Base-by-base conservation (phyloP, 208 protist species). In the Leishmania turanica region DNA sequence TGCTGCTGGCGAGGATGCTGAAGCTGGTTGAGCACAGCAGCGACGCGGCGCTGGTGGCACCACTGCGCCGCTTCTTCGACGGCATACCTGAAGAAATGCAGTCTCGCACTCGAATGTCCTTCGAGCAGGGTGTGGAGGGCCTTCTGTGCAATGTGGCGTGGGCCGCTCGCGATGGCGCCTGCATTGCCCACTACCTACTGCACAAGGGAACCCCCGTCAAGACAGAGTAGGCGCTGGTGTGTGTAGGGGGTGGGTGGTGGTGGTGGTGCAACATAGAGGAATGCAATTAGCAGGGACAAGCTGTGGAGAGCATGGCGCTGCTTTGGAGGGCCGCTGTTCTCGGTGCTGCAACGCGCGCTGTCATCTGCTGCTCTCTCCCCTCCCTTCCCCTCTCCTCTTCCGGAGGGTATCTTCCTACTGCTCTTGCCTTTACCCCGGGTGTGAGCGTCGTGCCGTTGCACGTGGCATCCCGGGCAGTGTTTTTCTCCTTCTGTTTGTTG, bases 1-100 rank as follows among this genome's bases (percentile, higher is more conserved):
- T 95, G 68, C 80, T 93, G 65, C 75, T 93, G 8, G 88, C 87
- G 7, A 71, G 90, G 24, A 75, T 90, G 54, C 68, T 95, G 72
- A 93, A 92, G 72, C 78, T 87, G 40, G 31, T 95, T 24, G 91
- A 90, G 58, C 37, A 90, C 56, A 74, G 85, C 71, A 54, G 88
- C 9, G 90, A 94, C 56, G 77, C 49, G 17, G 51, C 75, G 0
- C 51, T 93, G 49, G 90, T 81, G n/a, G 77, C 40, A 21, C 68
- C 81, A 68, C 83, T 97, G 82, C 84, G 88, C 42, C n/a, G 8
- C 3, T 95, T 96, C 68, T 75, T 83, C 34, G 62, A 60, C 21
- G 40, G 62, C 47, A 31, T 87, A 49, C 64, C 75, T 34, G 64
- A 9, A n/a, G 78, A 82, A 53, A 75, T 81, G 77, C 78, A 85